Evolutionary conservation across 2,329 filamentous ascomycete genomes (phyloP).

Genomic region (Colletotrichum australisinense): DNA sequence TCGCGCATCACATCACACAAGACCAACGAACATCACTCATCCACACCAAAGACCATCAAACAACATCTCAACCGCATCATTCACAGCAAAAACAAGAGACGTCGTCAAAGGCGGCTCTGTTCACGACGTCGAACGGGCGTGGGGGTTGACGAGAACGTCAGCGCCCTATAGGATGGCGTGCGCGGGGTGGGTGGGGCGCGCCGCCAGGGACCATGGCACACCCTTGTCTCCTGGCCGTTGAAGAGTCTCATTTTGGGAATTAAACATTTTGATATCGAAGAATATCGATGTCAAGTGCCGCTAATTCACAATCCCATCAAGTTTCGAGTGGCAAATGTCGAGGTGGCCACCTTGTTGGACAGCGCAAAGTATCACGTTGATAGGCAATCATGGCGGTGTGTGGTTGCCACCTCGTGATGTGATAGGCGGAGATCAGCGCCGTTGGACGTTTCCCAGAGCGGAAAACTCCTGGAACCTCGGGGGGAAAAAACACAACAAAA

Average conservation of each 20-base stretch:
- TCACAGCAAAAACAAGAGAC: conserved; percentile 10
- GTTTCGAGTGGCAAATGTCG: neutral
- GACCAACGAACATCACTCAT: no score
- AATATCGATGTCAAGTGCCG: neutral
- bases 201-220: conserved; percentile 30
- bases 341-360: conserved; percentile 11
- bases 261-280: conserved; percentile 10
- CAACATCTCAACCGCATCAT: neutral
- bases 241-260: conserved; percentile 8
- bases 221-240: conserved; percentile 27
- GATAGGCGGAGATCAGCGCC: conserved; percentile 4
- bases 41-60: neutral
- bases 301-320: neutral
- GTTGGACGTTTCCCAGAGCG: neutral
- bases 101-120: conserved; percentile 29
- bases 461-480: neutral
- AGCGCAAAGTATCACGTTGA: neutral
- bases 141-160: conserved; percentile 34
- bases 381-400: neutral
- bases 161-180: conserved; percentile 35
- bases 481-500: neutral
- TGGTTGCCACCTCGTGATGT: neutral
- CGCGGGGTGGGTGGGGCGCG: conserved; percentile 31
- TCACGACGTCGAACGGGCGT: conserved; percentile 13
- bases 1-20: neutral